Base-by-base conservation (phyloP, 169 alveolate genomes). In the Cryptosporidium felis region DNA sequence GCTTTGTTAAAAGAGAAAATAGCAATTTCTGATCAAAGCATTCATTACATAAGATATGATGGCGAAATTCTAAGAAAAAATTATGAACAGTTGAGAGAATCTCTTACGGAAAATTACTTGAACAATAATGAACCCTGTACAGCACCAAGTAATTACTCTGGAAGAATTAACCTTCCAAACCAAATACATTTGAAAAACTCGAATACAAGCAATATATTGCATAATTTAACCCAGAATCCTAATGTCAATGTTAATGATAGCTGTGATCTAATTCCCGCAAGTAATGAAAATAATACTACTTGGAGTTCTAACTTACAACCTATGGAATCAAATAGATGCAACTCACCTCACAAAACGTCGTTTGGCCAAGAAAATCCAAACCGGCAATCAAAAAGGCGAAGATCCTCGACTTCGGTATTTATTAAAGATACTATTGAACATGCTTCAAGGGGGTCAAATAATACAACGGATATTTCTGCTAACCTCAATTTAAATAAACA, bases 41-140 rank as follows among this genome's bases (percentile, higher is more conserved):
- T 74, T 16, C 85, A 74, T 59, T 74, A 49, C 56, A 74, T 74
- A 38, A 74, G 85, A 49, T 42, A 74, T n/a, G 85, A 74, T 74
- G 85, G 85, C 5, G 85, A 74, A 47, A 74, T 74, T 34, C 42
- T 74, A 51, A 74, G 28, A 74, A 74, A 42, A 32, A 49, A 74
- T 21, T 74, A 51, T 23, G 85, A 74, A 18, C 85, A 53, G 30
- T 38, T 74, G 23, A 58, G 85, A 14, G 85, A 74, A 34, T 49
- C 74, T 53, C n/a, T 74, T 26, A 12, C 66, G 6, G 85, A 74
- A 30, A 56, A 36, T 23, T 34, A 0, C 12, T 5, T 46, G 16
- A 49, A 49, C 49, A 18, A 45, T 30, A 53, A 16, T 14, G 66
- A 74, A 5, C 30, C 58, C 18, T 9, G 34, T 23, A 44, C 62